Evolutionary conservation across 148 eudicot species (phyloP), one percentile per base, ranked within the genome.

Genomic region (Vaccinium darrowii): DNA sequence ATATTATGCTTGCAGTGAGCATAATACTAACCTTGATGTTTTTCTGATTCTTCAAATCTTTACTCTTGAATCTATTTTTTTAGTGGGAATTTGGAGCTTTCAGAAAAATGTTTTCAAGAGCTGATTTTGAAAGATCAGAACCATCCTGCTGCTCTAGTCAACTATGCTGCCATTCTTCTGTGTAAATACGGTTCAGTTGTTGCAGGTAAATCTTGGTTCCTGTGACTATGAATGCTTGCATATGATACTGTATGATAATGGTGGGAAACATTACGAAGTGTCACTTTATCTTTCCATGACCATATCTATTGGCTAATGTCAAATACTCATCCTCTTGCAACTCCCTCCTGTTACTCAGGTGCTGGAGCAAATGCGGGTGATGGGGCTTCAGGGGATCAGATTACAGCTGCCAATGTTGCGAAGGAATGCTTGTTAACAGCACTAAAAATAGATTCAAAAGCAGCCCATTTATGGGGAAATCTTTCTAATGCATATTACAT

Each of bases 341-440:
- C 63, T 75, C 57, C 81, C 54, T 75, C 11, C 15, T 72, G 60
- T 65, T 62, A 63, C 62, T 81, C 86, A 97, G 99, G 99, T 86
- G 94, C 98, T 53, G 99, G 99, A 84, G 94, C 96, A 52, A 91
- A 85, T 88, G 89, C 91, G 79, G 91, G 90, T 77, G 92, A 92
- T 79, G 93, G 90, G 69, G 90, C 91, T 80, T 87, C 92, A 79
- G 84, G 87, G 56, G 95, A 94, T 89, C 91, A 87, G 76, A 82
- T 86, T 80, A 82, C 86, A 25, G 96, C 98, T 58, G 89, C 90
- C 84, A 91, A 79, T 84, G 95, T 92, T 83, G 99, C 98, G 21
- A 94, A 93, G 90, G 99, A 97, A 86, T 97, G 98, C 84, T 88
- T 97, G 60, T 88, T 97, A 87, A 94, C 98, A 69, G 95, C 96